phyloP scores from a whole-genome alignment of 179 eudicot genomes.

The Beta macrorhiza region DNA sequence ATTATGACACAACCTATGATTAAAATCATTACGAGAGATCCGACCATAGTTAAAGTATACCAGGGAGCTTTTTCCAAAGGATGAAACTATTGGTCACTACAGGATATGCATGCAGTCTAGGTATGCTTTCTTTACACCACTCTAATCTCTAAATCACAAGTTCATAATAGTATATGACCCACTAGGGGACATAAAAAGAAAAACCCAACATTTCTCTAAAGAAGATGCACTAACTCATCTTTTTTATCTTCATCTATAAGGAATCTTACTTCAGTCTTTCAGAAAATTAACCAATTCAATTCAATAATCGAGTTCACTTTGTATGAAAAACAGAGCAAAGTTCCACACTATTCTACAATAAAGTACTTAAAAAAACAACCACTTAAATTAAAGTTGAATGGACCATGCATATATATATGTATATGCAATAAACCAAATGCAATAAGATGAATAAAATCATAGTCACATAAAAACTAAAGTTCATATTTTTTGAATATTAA shows the following conservation, averaged over 20 bases:
- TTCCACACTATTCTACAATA: conserved; percentile 26
- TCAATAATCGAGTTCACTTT: conserved; percentile 27
- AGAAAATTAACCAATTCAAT: conserved; percentile 22
- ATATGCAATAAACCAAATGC: neutral
- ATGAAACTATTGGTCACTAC: conserved; percentile 18
- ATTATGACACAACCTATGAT: no score
- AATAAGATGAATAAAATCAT: neutral
- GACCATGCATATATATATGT: neutral
- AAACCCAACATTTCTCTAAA: conserved; percentile 15
- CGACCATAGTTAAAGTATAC: neutral
- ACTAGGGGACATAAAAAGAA: conserved; percentile 24
- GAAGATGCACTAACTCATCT: conserved; percentile 20
- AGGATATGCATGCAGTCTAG: conserved; percentile 25
- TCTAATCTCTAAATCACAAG: conserved; percentile 22
- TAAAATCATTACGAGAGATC: no score
- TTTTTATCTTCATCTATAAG: conserved; percentile 37
- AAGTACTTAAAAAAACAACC: conserved; percentile 18
- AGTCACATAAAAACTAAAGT: neutral
- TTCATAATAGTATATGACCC: conserved; percentile 18
- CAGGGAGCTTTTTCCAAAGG: neutral
- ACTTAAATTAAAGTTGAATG: conserved; percentile 13
- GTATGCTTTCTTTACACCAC: conserved; percentile 21
- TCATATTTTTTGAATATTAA: neutral
- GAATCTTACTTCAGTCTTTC: conserved; percentile 25
- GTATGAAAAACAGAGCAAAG: conserved; percentile 19